phyloP scores from a whole-genome alignment of 371 early-diverging fungal genomes.

The Rhizopus stolonifer region DNA sequence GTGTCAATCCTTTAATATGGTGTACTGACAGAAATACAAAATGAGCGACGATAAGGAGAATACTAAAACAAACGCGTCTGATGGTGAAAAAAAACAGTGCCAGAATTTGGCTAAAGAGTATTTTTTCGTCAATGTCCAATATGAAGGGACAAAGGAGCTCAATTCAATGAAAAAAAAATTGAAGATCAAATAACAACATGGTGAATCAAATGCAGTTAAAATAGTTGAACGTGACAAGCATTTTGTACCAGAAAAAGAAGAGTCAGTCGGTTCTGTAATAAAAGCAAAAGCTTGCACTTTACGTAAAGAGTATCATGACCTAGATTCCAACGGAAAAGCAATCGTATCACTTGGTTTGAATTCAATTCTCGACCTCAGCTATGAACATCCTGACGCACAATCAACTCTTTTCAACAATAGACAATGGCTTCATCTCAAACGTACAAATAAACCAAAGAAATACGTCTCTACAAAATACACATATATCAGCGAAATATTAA shows the following conservation, averaged over 20 bases:
- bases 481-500: constrained; percentile 8
- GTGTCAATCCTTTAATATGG: too few species aligned
- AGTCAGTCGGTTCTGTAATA: constrained; percentile 11
- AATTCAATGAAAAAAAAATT: constrained; percentile 9
- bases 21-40: too few species aligned
- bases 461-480: constrained; percentile 4
- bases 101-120: constrained; percentile 3
- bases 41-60: not conserved
- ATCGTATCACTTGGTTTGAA: constrained; percentile 14
- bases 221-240: constrained; percentile 5
- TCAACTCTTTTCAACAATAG: constrained; percentile 11
- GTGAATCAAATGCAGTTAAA: not conserved
- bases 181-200: constrained; percentile 4
- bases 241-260: constrained; percentile 10
- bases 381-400: constrained; percentile 5
- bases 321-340: constrained; percentile 8
- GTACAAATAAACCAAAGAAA: constrained; percentile 9
- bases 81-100: constrained; percentile 4
- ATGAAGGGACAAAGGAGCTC: constrained; percentile 9
- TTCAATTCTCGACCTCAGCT: constrained; percentile 15
- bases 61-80: constrained; percentile 7
- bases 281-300: constrained; percentile 8
- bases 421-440: constrained; percentile 7
- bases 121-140: constrained; percentile 4
- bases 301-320: constrained; percentile 4